These are phyloP conservation scores for Plenodomus biglobosus DNA, from an alignment of 2,329 filamentous ascomycete genomes.

Conservation along the genomic window DNA sequence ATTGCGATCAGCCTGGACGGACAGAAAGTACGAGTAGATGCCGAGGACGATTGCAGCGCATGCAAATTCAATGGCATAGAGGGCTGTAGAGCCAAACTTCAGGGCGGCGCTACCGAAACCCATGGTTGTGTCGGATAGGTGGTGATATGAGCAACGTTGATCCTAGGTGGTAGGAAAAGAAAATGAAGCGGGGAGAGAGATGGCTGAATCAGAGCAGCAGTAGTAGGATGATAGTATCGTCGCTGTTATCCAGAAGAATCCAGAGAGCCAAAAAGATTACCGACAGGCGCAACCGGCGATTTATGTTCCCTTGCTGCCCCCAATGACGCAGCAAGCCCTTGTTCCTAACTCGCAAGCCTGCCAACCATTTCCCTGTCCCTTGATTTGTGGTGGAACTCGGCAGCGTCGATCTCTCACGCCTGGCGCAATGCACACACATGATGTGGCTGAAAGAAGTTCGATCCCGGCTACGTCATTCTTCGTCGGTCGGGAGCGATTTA, in stretches of 20 bases:
- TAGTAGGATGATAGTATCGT: too few relatives aligned
- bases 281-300: neutral
- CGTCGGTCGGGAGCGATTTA: too few relatives aligned
- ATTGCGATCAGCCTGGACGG: slow-evolving; percentile 67
- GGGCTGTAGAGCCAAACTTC: slow-evolving; percentile 67
- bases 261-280: too few relatives aligned
- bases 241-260: too few relatives aligned
- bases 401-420: neutral
- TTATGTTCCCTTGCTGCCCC: slow-evolving; percentile 1
- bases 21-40: slow-evolving; percentile 80
- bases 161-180: neutral
- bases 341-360: neutral
- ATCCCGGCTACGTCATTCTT: neutral
- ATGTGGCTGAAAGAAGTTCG: neutral
- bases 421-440: neutral
- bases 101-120: slow-evolving; percentile 63
- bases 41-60: slow-evolving; percentile 73
- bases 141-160: neutral
- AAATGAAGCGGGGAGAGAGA: neutral
- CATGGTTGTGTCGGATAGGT: slow-evolving; percentile 29
- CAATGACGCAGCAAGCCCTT: slow-evolving; percentile 15
- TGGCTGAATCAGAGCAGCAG: neutral
- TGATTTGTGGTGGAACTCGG: neutral
- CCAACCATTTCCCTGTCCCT: too few relatives aligned
- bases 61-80: slow-evolving; percentile 73